These are phyloP conservation scores for Papiliotrema terrestris DNA, from an alignment of 1,284 basidiomycete species.

Conservation along the genomic window DNA sequence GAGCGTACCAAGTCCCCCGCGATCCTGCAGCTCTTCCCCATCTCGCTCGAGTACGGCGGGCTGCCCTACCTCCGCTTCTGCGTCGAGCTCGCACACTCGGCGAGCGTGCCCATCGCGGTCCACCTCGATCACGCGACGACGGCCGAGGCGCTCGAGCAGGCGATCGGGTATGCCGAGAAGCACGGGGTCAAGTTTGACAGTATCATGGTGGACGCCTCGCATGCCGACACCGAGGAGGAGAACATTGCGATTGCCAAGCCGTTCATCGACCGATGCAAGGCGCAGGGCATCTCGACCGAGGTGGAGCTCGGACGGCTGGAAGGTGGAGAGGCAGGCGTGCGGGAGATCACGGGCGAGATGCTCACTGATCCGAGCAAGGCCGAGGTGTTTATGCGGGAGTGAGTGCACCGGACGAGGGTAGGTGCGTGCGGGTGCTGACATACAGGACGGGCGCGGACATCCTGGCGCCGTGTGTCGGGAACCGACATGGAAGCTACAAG, in stretches of 20 bases:
- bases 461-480: slow-evolving; percentile 51
- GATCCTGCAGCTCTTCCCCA: slow-evolving; percentile 47
- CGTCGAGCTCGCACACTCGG: slow-evolving; percentile 39
- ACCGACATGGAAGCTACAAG: slow-evolving; percentile 49
- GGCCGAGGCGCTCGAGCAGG: slow-evolving; percentile 49
- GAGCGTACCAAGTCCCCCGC: slow-evolving; percentile 44
- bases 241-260: slow-evolving; percentile 47
- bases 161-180: slow-evolving; percentile 45
- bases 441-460: slow-evolving; percentile 49
- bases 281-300: slow-evolving; percentile 50
- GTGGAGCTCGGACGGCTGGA: slow-evolving; percentile 52
- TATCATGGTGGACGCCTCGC: slow-evolving; percentile 50
- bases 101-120: slow-evolving; percentile 49
- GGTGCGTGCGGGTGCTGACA: background rate
- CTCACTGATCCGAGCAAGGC: slow-evolving; percentile 50
- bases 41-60: slow-evolving; percentile 35
- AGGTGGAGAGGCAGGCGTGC: slow-evolving; percentile 52
- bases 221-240: slow-evolving; percentile 49
- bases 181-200: slow-evolving; percentile 46
- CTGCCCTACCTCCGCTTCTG: slow-evolving; percentile 36
- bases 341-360: slow-evolving; percentile 50
- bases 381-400: slow-evolving; percentile 45
- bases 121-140: slow-evolving; percentile 52
- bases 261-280: slow-evolving; percentile 41
- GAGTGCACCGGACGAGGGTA: slow-evolving; percentile 2